A percentile compares a stretch with the other conserved stretches of the same genome.
phyloP scores from a whole-genome alignment of 768 basidiomycete genomes.

The Tulasnella sp. region DNA sequence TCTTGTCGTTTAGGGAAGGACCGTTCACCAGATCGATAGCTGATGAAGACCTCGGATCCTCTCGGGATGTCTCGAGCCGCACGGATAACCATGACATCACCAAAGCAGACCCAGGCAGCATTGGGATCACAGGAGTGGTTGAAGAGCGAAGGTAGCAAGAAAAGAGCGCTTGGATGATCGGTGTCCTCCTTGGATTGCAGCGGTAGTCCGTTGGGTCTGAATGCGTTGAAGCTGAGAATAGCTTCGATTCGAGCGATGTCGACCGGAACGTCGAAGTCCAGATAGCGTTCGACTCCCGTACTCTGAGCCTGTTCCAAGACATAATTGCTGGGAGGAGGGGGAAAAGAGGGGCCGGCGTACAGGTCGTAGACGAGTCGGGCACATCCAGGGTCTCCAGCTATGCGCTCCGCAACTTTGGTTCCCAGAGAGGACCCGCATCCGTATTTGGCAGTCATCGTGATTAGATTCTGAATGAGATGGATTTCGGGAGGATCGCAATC shows the following conservation, averaged over 20 bases:
- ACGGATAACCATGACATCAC: constrained; percentile 26
- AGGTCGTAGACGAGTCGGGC: constrained; percentile 19
- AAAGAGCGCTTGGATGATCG: constrained; percentile 19
- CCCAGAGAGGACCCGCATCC: constrained; percentile 5
- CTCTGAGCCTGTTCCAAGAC: neutral
- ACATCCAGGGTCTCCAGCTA: constrained; percentile 21
- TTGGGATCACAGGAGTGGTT: constrained; percentile 27
- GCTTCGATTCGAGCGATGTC: constrained; percentile 23
- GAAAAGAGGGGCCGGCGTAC: constrained; percentile 21
- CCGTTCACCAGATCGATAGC: constrained; percentile 3
- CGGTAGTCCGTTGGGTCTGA: neutral
- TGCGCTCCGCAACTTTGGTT: constrained; percentile 8
- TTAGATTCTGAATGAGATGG: constrained; percentile 11
- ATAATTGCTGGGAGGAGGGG: constrained; percentile 17
- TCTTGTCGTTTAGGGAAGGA: neutral
- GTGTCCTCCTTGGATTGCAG: neutral
- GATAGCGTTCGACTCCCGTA: neutral
- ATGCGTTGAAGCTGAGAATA: constrained; percentile 21
- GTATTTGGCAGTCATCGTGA: constrained; percentile 4
- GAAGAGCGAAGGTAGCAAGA: constrained; percentile 24
- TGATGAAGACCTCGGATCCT: constrained; percentile 22
- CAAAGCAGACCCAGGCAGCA: constrained; percentile 20
- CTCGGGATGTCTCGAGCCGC: constrained; percentile 17
- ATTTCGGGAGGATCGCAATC: constrained; percentile 13
- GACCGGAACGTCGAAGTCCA: constrained; percentile 15